A percentile compares a stretch with the other conserved stretches of the same genome.
Evolutionary conservation across 352 stramenopile species (phyloP).

Genomic region (Phytophthora podocarpi): DNA sequence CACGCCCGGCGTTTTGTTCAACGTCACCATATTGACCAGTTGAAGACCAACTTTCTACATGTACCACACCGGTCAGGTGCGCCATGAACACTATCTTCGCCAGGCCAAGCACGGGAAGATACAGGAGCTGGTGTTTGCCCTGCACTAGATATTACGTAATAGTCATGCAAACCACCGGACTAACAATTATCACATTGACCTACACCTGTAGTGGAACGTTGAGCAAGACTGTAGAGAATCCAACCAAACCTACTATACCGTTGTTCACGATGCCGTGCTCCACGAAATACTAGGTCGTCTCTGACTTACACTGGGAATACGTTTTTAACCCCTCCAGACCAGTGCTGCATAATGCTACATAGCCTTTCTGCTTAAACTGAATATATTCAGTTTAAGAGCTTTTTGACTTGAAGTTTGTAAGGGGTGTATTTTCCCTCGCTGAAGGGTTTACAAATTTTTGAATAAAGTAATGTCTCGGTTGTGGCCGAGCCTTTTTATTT

Average conservation of each 20-base stretch:
- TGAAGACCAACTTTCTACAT: too few species aligned
- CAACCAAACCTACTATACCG: too few species aligned
- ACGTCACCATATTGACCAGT: constrained; percentile 3
- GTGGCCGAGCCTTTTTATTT: too few species aligned
- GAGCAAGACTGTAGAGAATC: background rate
- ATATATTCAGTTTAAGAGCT: background rate
- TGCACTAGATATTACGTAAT: background rate
- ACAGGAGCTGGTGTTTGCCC: background rate
- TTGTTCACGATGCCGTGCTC: too few species aligned
- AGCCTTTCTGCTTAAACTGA: background rate
- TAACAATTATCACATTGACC: constrained; percentile 8
- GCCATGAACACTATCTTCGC: background rate
- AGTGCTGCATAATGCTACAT: background rate
- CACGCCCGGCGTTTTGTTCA: constrained; percentile 1
- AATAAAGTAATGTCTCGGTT: too few species aligned
- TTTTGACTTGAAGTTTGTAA: background rate
- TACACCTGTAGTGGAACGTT: background rate
- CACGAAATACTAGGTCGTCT: too few species aligned
- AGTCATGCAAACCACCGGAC: background rate
- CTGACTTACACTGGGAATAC: too few species aligned
- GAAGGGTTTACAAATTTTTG: background rate
- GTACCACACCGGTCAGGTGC: background rate
- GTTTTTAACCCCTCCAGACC: background rate
- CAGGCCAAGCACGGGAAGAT: background rate
- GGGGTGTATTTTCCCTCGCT: background rate